Base-by-base conservation (phyloP, 2,329 filamentous ascomycete genomes). In the Fusarium nygamai region DNA sequence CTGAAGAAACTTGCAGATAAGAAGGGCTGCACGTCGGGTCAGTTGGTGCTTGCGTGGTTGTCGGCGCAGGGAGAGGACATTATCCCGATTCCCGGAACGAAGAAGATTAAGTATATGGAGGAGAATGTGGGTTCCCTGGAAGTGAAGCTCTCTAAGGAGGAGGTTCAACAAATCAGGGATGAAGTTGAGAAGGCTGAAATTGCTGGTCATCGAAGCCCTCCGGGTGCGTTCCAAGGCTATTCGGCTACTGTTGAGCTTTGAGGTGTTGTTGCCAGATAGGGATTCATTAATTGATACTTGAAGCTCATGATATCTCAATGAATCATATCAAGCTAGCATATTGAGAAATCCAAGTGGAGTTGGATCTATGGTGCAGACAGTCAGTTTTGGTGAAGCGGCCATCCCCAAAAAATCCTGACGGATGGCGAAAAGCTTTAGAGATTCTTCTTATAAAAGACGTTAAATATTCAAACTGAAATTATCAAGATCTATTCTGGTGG, bases 401-500 rank as follows among this genome's bases (percentile, higher is more conserved):
- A 10, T 2, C 22, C 22, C 20, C 3, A 13, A 24, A 9, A 24
- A 12, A 3, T 19, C 29, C 1, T 2, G 17, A 19, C 16, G 14
- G 47, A 34, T 20, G 6, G n/a, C 9, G 22, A 24, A 20, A 33
- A 3, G 10, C 4, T 31, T 6, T 12, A 12, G 17, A n/a, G 1
- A 50, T 51, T 8, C 4, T 33, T 51, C 1, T 10, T 24, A 8
- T 14, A 24, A 34, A 8, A 12, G 6, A 34, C 10, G 33, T 17
- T 3, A 1, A 68, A 58, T 10, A 24, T 27, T 13, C 9, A 46
- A 41, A 54, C 7, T 31, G 24, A 3, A 20, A 56, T 12, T 56
- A 34, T 22, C 47, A 61, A 66, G 12, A 27, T 47, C 66, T 56
- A 71, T 66, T 13, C 19, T 34, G 7, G 36, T 66, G 47, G 67